Base-by-base conservation (phyloP, 108 stramenopile genomes). In the Cyclotella atomus region DNA sequence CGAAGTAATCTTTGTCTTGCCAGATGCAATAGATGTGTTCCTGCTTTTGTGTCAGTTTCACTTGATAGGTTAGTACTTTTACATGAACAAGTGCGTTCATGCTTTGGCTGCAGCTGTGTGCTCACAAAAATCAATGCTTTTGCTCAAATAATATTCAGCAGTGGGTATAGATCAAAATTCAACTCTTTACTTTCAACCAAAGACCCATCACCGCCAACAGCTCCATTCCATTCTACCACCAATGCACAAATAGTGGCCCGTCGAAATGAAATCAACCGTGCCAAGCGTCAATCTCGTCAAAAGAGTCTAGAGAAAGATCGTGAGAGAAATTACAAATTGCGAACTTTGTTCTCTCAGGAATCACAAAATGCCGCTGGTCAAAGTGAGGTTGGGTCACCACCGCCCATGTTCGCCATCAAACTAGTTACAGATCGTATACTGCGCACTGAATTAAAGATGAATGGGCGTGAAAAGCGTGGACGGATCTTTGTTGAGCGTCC, bases 391-490 rank as follows among this genome's bases (percentile, higher is more conserved):
- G n/a, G n/a, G n/a, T n/a, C 30, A 12, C 38, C 83, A 32, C 85
- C 87, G 28, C 62, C 77, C 0, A 65, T 95, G 79, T 95, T 87
- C 83, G 84, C 88, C 17, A 66, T 91, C 24, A 89, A 88, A 50
- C 88, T 95, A 6, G 87, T 86, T 23, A 89, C 92, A 0, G 87
- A 85, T 68, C 76, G 70, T 10, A 72, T 67, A 32, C 53, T 95
- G 16, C 81, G 92, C 19, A 33, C 82, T 17, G 89, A 93, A 68
- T 59, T 95, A 63, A 78, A 81, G 33, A 76, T 95, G 71, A 88
- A 81, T 73, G 94, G 94, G 16, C 61, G 94, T 8, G 94, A 95
- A 82, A 93, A 91, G 65, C 70, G 94, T 30, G 94, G 94, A 10
- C 72, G 94, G 30, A 91, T 92, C 56, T 95, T 95, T 73, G 73